Evolutionary conservation across 1,284 basidiomycete species (phyloP).

Genomic region (Naganishia sp.): DNA sequence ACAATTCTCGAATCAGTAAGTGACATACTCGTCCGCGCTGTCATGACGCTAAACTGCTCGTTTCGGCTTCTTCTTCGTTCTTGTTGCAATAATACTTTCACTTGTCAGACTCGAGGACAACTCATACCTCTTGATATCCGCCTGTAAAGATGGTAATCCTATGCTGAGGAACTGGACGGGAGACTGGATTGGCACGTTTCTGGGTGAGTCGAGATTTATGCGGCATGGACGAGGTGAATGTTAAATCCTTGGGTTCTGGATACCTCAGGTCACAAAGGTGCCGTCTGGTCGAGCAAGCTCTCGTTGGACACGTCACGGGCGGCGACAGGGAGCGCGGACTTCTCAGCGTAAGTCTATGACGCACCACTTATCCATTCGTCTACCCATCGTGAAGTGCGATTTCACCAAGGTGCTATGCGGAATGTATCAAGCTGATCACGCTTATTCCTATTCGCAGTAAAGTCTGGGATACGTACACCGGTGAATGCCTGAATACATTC

Average conservation of each 20-base stretch:
- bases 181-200: conserved; percentile 98
- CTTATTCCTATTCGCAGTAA: conserved; percentile 61
- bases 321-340: conserved; percentile 93
- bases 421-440: neutral
- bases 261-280: conserved; percentile 81
- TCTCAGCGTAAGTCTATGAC: conserved; percentile 77
- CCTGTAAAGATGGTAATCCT: conserved; percentile 94
- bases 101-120: conserved; percentile 63
- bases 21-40: conserved; percentile 9
- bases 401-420: no score
- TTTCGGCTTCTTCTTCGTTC: neutral
- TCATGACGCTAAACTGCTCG: neutral
- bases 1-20: conserved; percentile 70
- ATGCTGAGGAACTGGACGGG: conserved; percentile 96
- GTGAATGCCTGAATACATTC: conserved; percentile 83
- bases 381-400: neutral
- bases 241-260: neutral
- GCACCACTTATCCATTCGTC: neutral
- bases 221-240: neutral
- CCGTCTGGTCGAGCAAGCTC: conserved; percentile 95
- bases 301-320: conserved; percentile 82
- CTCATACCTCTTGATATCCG: conserved; percentile 83
- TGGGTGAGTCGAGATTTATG: conserved; percentile 57
- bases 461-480: conserved; percentile 95
- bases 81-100: conserved; percentile 58